Evolutionary conservation across 345 rosid species (phyloP).

Genomic region (Schrenkiella parvula): DNA sequence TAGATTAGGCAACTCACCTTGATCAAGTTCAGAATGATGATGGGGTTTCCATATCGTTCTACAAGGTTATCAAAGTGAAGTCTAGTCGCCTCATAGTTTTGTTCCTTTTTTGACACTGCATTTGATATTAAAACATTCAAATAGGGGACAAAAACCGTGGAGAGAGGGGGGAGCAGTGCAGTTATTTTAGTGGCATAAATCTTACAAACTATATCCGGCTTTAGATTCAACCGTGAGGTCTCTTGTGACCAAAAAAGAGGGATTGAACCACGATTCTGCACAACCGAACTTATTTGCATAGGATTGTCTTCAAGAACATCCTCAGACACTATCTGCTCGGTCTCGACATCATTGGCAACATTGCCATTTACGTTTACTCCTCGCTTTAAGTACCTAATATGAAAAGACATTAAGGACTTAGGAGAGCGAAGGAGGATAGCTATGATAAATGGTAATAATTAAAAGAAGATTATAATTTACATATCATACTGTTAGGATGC

Average conservation of each 20-base stretch:
- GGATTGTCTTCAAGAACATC: slow-evolving; percentile 66
- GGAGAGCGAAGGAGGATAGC: not conserved
- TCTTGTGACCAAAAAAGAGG: slow-evolving; percentile 98
- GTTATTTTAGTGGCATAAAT: slow-evolving; percentile 20
- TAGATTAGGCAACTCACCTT: slow-evolving; percentile 49
- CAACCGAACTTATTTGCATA: slow-evolving; percentile 68
- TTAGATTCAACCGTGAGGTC: slow-evolving; percentile 85
- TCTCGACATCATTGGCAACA: slow-evolving; percentile 97
- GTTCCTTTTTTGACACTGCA: slow-evolving; percentile 79
- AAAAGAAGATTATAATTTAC: not conserved
- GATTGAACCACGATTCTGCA: slow-evolving; percentile 95
- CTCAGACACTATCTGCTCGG: slow-evolving; percentile 87
- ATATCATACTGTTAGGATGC: not conserved
- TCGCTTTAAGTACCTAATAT: slow-evolving; percentile 78
- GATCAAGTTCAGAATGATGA: slow-evolving; percentile 82
- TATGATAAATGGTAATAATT: not conserved
- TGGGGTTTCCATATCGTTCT: slow-evolving; percentile 88
- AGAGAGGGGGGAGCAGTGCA: not conserved
- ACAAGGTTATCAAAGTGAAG: slow-evolving; percentile 88
- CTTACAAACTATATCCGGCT: slow-evolving; percentile 90
- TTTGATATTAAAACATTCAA: slow-evolving; percentile 15
- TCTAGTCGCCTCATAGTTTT: slow-evolving; percentile 77
- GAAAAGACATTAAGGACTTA: not conserved
- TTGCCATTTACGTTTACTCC: slow-evolving; percentile 85
- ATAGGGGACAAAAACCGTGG: not conserved